Percentiles rank a stretch among this genome's conserved stretches.
These are phyloP conservation scores for Populus simonii DNA, from an alignment of 345 rosid genomes.

Conservation along the genomic window DNA sequence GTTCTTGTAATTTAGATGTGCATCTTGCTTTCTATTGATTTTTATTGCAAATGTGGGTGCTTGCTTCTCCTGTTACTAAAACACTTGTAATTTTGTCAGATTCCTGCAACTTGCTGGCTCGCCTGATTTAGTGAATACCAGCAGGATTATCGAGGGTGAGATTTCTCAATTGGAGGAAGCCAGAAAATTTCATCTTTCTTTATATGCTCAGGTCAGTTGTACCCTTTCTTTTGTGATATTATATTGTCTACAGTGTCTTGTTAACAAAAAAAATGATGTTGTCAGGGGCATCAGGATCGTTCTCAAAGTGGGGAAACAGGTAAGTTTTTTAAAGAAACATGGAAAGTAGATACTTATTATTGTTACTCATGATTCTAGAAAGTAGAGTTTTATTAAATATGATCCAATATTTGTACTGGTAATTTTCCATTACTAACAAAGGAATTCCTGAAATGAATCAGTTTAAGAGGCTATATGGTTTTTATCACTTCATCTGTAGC, in stretches of 20 bases:
- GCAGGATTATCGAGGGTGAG: conserved; percentile 47
- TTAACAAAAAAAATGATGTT: conserved; percentile 11
- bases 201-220: conserved; percentile 40
- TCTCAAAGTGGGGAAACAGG: conserved; percentile 23
- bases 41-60: background rate
- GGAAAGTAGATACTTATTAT: background rate
- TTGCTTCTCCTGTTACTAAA: background rate
- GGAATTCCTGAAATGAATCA: background rate
- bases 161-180: conserved; percentile 61
- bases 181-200: conserved; percentile 55
- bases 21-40: background rate
- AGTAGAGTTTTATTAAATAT: background rate
- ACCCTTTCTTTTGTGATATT: conserved; percentile 1
- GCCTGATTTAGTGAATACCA: conserved; percentile 31
- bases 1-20: conserved; percentile 23
- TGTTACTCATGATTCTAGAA: background rate
- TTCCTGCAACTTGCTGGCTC: conserved; percentile 46
- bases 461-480: background rate
- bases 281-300: conserved; percentile 25
- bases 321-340: background rate
- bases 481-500: background rate
- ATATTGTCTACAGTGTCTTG: background rate
- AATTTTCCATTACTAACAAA: background rate
- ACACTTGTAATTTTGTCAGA: conserved; percentile 26
- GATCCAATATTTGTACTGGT: background rate